phyloP scores from a whole-genome alignment of 345 rosid genomes.

The Sonneratia caseolaris region DNA sequence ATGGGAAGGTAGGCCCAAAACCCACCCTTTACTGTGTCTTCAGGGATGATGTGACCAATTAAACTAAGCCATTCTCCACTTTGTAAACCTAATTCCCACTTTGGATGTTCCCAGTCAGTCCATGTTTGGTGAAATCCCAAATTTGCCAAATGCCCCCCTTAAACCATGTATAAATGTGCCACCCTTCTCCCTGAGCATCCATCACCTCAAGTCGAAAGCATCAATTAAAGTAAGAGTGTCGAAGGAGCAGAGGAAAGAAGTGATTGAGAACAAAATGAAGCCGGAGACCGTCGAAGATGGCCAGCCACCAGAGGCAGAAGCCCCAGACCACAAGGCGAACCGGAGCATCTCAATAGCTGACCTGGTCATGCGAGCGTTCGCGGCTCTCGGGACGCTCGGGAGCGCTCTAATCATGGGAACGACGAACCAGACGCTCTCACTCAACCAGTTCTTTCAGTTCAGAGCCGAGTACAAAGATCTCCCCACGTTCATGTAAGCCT shows the following conservation, averaged over 20 bases:
- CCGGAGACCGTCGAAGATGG: constrained; percentile 4
- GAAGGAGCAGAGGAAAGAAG: no score
- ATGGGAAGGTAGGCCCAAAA: background rate
- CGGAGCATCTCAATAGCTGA: constrained; percentile 41
- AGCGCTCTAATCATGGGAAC: constrained; percentile 47
- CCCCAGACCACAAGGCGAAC: constrained; percentile 13
- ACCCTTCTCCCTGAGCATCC: background rate
- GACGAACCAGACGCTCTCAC: constrained; percentile 38
- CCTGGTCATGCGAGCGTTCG: constrained; percentile 47
- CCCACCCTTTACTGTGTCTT: background rate
- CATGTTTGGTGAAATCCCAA: background rate
- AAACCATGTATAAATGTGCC: background rate
- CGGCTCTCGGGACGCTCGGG: constrained; percentile 28
- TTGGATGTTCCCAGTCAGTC: constrained; percentile 5
- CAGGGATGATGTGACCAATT: background rate
- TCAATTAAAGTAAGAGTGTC: background rate
- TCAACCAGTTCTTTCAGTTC: constrained; percentile 34
- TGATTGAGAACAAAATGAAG: constrained; percentile 1
- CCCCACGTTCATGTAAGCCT: constrained; percentile 39
- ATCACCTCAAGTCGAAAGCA: background rate
- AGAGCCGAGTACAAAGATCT: constrained; percentile 46
- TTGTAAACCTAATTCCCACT: constrained; percentile 11
- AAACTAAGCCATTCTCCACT: background rate
- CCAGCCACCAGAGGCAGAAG: background rate
- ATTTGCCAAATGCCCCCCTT: background rate